Base-by-base conservation (phyloP, 176 grass and related monocot species). In the Carex parvula region DNA sequence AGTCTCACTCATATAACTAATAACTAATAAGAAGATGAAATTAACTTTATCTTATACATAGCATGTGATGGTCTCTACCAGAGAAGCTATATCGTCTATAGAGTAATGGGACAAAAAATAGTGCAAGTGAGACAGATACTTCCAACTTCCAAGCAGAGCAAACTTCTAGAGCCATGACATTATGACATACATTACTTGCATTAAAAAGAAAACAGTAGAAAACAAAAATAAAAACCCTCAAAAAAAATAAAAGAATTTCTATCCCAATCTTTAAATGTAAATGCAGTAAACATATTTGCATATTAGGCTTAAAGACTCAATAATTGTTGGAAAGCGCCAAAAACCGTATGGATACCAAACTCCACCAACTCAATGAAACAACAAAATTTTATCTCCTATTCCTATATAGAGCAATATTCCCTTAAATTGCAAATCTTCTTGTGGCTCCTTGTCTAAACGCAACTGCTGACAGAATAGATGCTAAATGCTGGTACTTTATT, bases 281-380 rank as follows among this genome's bases (percentile, higher is more conserved):
- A 50, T 75, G 71, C 20, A 3, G 4, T 17, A 37, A 69, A 71
- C 66, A 39, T 39, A 18, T 69, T 69, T 37, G 17, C 39, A 71
- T 46, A 11, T 46, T 71, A 16, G 68, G 68, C 39, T 71, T 46
- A 11, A 71, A 11, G 68, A 71, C 68, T 71, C 67, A 70, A 70
- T n/a, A 42, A 26, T 70, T 20, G 7, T 21, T 17, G 17, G 37
- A 42, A 71, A 71, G 8, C 8, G 15, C 39, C 39, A 44, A 46
- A 46, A n/a, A 70, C 35, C 5, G 64, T 63, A 67, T 62, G 32
- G 35, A 20, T 71, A 71, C 39, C 17, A 46, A 71, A 42, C 37
- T 44, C 21, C 11, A n/a, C 2, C 29, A 17, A 42, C 6, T 42
- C 39, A 42, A 42, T 3, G 21, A 29, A 29, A 22, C 9, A 26